phyloP scores from a whole-genome alignment of 495 filamentous ascomycete species.

The Penicillium psychrofluorescens region DNA sequence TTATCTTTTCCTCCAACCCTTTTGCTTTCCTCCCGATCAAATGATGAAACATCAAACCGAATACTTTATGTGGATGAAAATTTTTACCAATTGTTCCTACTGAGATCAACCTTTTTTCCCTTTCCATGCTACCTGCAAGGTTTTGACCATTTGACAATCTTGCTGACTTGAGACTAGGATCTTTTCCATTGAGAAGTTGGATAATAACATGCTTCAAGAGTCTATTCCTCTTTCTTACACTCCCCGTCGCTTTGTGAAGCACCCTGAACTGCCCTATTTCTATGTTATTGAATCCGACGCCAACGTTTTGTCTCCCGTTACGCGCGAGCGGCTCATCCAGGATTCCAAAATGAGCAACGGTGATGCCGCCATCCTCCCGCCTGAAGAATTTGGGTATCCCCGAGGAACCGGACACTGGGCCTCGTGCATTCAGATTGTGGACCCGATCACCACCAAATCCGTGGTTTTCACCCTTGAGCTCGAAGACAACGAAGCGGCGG shows the following conservation, averaged over 20 bases:
- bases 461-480: conserved; percentile 73
- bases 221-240: conserved; percentile 86
- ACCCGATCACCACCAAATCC: conserved; percentile 66
- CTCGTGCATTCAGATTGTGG: conserved; percentile 84
- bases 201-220: conserved; percentile 81
- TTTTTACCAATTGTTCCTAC: conserved; percentile 72
- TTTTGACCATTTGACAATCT: not conserved
- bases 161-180: conserved; percentile 54
- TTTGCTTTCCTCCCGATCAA: conserved; percentile 18
- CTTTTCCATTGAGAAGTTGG: conserved; percentile 80
- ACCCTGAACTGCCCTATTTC: conserved; percentile 81
- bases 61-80: conserved; percentile 45
- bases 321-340: conserved; percentile 59
- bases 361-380: conserved; percentile 59
- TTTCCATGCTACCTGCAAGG: not conserved
- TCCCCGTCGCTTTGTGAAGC: conserved; percentile 76
- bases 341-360: conserved; percentile 61
- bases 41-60: conserved; percentile 63
- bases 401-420: conserved; percentile 82
- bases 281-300: conserved; percentile 93
- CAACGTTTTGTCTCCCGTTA: conserved; percentile 72
- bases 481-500: conserved; percentile 83
- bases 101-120: conserved; percentile 32
- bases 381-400: conserved; percentile 87
- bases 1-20: conserved; percentile 4